phyloP scores from a whole-genome alignment of 2,329 filamentous ascomycete genomes.

The Verticillium zaregamsianum region DNA sequence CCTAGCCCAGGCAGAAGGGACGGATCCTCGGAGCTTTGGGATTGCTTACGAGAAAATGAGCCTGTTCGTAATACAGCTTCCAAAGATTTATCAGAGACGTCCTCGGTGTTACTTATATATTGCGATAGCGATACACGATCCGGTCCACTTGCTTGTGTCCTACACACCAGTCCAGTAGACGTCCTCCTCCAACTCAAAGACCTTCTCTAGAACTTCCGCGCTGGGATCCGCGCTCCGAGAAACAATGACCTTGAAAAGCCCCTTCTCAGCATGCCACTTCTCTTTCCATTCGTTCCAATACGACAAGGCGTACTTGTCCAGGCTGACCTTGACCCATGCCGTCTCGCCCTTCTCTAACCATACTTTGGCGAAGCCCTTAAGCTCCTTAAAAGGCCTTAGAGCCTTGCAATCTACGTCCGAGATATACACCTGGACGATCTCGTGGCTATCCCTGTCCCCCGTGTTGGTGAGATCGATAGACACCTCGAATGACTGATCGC shows the following conservation, averaged over 20 bases:
- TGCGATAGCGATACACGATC: too few relatives aligned
- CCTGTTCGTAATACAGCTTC: too few relatives aligned
- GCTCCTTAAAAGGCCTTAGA: slow-evolving; percentile 36
- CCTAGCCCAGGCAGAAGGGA: too few relatives aligned
- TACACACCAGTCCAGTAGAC: not conserved
- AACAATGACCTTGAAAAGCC: not conserved
- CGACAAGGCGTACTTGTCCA: not conserved
- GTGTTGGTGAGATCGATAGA: not conserved
- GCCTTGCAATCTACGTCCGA: slow-evolving; percentile 36
- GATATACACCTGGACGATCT: slow-evolving; percentile 26
- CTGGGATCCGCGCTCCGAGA: not conserved
- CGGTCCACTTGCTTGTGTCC: too few relatives aligned
- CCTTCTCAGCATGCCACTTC: not conserved
- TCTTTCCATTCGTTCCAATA: slow-evolving; percentile 1
- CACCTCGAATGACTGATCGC: slow-evolving; percentile 22
- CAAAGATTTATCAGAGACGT: too few relatives aligned
- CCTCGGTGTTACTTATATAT: too few relatives aligned
- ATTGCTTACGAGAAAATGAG: too few relatives aligned
- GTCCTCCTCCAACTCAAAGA: not conserved
- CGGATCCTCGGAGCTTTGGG: too few relatives aligned
- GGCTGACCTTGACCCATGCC: not conserved
- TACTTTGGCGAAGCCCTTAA: slow-evolving; percentile 50
- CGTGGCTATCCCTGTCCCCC: not conserved
- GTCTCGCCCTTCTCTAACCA: slow-evolving; percentile 41
- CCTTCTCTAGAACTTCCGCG: not conserved